phyloP scores from a whole-genome alignment of 805 yeast species.

The Lipomyces starkeyi region DNA sequence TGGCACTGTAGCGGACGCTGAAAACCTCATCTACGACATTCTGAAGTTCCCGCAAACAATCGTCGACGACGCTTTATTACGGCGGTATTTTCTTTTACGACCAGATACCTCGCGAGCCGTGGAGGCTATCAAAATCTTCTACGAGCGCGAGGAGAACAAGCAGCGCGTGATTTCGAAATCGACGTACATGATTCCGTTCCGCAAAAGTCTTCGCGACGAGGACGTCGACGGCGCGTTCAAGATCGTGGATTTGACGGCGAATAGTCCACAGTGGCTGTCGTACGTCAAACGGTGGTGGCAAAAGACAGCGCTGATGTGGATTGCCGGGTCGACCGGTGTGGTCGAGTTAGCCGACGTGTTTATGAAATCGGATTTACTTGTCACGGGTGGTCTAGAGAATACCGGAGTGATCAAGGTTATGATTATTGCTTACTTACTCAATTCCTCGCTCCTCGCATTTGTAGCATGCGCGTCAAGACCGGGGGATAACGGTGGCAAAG shows the following conservation, averaged over 20 bases:
- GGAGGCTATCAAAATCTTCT: slow-evolving; percentile 33
- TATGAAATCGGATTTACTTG: slow-evolving; percentile 49
- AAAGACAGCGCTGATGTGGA: slow-evolving; percentile 47
- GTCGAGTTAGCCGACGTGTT: slow-evolving; percentile 56
- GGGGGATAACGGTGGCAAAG: slow-evolving; percentile 58
- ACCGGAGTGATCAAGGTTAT: slow-evolving; percentile 53
- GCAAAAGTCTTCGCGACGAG: slow-evolving; percentile 63
- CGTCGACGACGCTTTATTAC: slow-evolving; percentile 26
- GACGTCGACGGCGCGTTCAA: slow-evolving; percentile 62
- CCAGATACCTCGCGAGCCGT: slow-evolving; percentile 34
- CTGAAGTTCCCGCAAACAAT: slow-evolving; percentile 29
- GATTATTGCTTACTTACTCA: slow-evolving; percentile 56
- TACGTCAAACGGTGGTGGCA: slow-evolving; percentile 47
- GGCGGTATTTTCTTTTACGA: slow-evolving; percentile 34
- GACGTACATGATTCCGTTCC: slow-evolving; percentile 64
- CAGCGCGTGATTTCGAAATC: slow-evolving; percentile 21
- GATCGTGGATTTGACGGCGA: slow-evolving; percentile 66
- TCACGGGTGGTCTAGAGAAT: slow-evolving; percentile 46
- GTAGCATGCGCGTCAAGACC: slow-evolving; percentile 57
- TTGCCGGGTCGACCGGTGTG: slow-evolving; percentile 47
- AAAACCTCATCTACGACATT: slow-evolving; percentile 28
- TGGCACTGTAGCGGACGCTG: slow-evolving; percentile 10
- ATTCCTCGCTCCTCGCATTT: slow-evolving; percentile 55
- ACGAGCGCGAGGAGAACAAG: slow-evolving; percentile 18
- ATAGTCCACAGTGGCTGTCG: slow-evolving; percentile 57